phyloP scores from a whole-genome alignment of 2,329 filamentous ascomycete genomes.

The Fusarium humuli region DNA sequence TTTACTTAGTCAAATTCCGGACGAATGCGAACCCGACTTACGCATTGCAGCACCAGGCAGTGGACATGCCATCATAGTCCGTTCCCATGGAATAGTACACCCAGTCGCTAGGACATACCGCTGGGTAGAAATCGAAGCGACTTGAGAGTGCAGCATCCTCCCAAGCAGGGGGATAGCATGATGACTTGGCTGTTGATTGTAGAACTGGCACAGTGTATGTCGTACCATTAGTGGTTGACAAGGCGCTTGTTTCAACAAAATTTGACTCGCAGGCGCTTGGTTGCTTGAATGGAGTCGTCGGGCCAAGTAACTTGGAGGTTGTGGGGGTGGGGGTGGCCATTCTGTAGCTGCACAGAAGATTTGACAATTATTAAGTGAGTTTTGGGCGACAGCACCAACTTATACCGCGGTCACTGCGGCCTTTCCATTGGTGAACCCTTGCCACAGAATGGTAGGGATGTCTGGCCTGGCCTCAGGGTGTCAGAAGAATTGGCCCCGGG shows the following conservation, averaged over 20 bases:
- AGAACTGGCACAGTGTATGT: background rate
- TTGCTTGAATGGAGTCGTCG: background rate
- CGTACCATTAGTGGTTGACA: background rate
- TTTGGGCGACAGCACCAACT: background rate
- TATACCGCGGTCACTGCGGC: background rate
- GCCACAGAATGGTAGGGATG: background rate
- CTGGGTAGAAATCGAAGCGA: background rate
- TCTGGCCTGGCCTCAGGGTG: too few species aligned
- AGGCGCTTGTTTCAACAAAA: background rate
- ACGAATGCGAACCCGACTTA: too few species aligned
- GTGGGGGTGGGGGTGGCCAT: background rate
- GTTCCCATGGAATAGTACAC: background rate
- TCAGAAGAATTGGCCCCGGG: too few species aligned
- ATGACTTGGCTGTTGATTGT: background rate
- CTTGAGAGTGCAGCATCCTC: background rate
- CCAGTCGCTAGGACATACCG: background rate
- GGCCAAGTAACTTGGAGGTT: background rate
- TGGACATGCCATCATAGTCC: background rate
- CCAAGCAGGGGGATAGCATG: background rate
- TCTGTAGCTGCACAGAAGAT: too few species aligned
- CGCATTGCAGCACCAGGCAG: background rate
- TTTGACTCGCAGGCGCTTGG: background rate
- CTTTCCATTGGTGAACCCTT: background rate
- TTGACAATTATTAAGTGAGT: background rate
- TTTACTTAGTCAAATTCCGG: background rate